Evolutionary conservation across 2,329 filamentous ascomycete species (phyloP), one percentile per base, ranked within the genome.

Genomic region (Neonectria magnoliae): DNA sequence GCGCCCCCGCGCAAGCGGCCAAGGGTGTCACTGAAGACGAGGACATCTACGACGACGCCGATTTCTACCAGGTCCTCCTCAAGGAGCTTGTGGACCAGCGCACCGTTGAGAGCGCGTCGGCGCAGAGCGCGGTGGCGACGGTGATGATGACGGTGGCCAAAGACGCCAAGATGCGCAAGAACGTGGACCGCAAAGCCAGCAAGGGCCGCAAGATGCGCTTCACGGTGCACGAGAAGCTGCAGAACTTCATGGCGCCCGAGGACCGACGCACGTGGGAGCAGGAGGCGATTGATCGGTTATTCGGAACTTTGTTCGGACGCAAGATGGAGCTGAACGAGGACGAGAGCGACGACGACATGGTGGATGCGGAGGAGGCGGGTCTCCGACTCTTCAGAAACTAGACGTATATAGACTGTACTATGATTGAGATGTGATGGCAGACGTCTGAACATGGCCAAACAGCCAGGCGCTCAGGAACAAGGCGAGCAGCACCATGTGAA

Each of bases 181-280:
- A 90, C 31, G 92, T 98, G 5, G 96, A 99, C 78, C 94, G 94
- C 20, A 96, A 94, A 77, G 96, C 96, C 0, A 97, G 93, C 77
- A 98, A 98, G 81, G 96, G 96, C 6, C 85, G 96, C 54, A 98
- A 98, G 82, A 88, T 99, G 86, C 87, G 93, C 42, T 99, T 95
- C 80, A 96, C 93, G 16, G 93, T 98, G 50, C 94, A 98, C 76
- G 95, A 98, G 82, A 98, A 98, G 83, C 80, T 99, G 75, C 93
- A 97, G 81, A 98, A 98, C 79, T 98, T 98, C 76, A 98, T 98
- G 94, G 94, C 94, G 11, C 90, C 94, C 0, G 93, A 98, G 77
- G 92, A 97, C 76, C 85, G 93, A 57, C 86, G 91, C 4, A 80
- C 79, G 16, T 99, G 96, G 96, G 92, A 93, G 66, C 89, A 91